A percentile compares a stretch with the other conserved stretches of the same genome.
Conservation (phyloP, 2,329 filamentous ascomycete species). For the Emmonsiellopsis sp. region DNA sequence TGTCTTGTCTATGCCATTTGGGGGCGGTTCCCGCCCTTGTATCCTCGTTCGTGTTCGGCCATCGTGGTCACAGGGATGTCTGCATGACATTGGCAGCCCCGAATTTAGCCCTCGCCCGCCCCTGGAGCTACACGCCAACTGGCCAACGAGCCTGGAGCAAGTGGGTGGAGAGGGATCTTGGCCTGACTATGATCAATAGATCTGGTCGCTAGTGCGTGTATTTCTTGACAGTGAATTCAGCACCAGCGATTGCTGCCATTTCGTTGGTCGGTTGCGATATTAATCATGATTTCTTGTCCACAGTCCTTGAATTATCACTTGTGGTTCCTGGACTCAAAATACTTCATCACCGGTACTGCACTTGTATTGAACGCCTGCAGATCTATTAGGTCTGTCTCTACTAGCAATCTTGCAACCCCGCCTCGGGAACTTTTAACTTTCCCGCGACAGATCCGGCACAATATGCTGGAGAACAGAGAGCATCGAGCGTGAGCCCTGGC, state of each 20-base stretch:
- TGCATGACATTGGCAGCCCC: neutral
- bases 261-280: neutral
- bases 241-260: neutral
- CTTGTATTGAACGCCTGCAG: no score
- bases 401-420: no score
- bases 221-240: neutral
- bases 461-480: no score
- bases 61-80: neutral
- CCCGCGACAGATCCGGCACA: no score
- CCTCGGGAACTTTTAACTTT: no score
- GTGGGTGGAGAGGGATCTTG: neutral
- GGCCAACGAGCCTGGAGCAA: neutral
- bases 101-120: neutral
- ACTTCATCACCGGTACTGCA: no score
- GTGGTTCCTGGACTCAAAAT: no score
- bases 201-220: neutral
- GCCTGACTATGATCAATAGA: conserved; percentile 1
- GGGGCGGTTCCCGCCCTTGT: neutral
- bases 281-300: neutral
- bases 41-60: neutral
- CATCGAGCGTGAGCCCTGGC: no score
- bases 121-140: neutral
- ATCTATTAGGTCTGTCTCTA: no score
- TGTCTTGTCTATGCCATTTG: neutral
- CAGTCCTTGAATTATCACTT: neutral